Evolutionary conservation across 1,284 basidiomycete species (phyloP), one percentile per base, ranked within the genome.

Genomic region (Fistulina hepatica): DNA sequence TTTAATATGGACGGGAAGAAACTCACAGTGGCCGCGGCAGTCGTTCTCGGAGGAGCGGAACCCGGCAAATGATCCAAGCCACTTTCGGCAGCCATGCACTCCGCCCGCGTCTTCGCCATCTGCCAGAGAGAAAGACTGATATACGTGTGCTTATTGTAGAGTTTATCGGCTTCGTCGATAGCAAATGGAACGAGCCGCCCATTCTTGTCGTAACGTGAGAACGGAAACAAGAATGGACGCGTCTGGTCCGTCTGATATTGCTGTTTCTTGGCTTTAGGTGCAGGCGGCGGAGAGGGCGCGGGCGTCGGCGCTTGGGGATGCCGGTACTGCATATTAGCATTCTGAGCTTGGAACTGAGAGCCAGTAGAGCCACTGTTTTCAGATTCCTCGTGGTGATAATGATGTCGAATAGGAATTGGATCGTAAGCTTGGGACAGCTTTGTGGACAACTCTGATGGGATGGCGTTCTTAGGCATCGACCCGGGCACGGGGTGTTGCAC

Each of bases 231-330:
- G 56, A 98, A 99, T 2, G 95, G 95, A 6, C 89, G 72, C 22
- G 66, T 80, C 54, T 95, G 95, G 56, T 99, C 95, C 0, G 95
- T 99, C 58, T 98, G 95, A 59, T 92, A 99, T 55, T 97, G 93
- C 54, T 94, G 91, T 58, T 97, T 97, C 67, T 97, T 97, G 6
- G 88, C 90, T 54, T 94, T 95, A 12, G 79, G 81, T 16, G 81
- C 80, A 0, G 84, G 83, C 2, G 89, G 82, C 0, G 93, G 93
- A 0, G 88, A 77, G 3, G 93, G 92, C 2, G 90, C 83, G 0
- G 93, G 93, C 0, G 89, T 78, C 3, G 93, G 92, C 4, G 84
- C 73, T 51, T 86, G 81, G 13, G 70, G 72, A 23, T 67, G 57
- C 21, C 75, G 67, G 49, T 70, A 76, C 16, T 59, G 60, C 1